Evolutionary conservation across 148 eudicot genomes (phyloP).

Genomic region (Oxyria digyna): DNA sequence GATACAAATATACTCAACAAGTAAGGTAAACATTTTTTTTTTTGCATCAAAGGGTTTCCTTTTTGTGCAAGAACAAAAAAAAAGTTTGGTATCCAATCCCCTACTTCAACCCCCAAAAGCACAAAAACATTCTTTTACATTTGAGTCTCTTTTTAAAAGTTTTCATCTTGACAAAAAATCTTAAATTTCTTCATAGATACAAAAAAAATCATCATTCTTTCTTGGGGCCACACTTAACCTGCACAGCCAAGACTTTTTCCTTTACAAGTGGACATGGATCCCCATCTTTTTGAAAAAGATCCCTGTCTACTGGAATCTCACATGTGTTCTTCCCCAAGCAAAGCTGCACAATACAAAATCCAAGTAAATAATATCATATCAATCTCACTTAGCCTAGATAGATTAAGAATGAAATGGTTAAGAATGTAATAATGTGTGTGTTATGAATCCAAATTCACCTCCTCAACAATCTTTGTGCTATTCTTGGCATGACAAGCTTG

Average conservation of each 20-base stretch:
- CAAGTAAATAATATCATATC: neutral
- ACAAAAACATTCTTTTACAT: neutral
- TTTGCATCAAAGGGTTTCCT: neutral
- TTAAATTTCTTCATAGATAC: neutral
- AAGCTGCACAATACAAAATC: slow-evolving; percentile 10
- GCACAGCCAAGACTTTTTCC: slow-evolving; percentile 46
- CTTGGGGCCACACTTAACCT: slow-evolving; percentile 38
- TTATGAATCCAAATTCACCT: slow-evolving; percentile 16
- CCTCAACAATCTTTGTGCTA: slow-evolving; percentile 31
- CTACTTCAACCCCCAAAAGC: neutral
- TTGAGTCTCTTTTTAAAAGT: neutral
- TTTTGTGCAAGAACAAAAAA: neutral
- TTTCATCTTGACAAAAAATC: neutral
- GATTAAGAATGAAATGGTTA: too few relatives aligned
- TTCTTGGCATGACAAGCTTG: slow-evolving; percentile 28
- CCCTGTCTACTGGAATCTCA: slow-evolving; percentile 34
- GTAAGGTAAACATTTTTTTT: neutral
- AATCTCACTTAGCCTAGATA: too few relatives aligned
- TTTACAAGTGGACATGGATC: slow-evolving; percentile 34
- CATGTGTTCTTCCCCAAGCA: slow-evolving; percentile 53
- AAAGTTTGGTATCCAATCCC: neutral
- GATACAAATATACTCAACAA: neutral
- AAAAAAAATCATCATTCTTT: neutral
- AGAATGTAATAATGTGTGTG: too few relatives aligned
- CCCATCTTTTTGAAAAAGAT: slow-evolving; percentile 20